Percentiles rank a stretch among this genome's conserved stretches.
phyloP scores from a whole-genome alignment of 768 basidiomycete genomes.

The Fomitopsis pulvina region DNA sequence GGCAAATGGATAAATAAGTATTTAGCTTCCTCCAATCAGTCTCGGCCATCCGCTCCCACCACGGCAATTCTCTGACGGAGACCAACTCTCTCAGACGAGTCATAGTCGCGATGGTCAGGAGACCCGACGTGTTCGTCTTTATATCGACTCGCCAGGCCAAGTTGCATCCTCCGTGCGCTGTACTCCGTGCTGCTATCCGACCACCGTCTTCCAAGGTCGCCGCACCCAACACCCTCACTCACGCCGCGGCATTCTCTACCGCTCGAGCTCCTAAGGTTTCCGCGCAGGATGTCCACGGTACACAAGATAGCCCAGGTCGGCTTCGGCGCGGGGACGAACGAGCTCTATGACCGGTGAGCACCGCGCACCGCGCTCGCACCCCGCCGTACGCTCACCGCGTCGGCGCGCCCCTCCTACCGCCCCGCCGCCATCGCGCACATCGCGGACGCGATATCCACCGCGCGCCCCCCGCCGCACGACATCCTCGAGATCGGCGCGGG shows the following conservation, averaged over 20 bases:
- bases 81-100: too few relatives aligned
- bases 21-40: too few relatives aligned
- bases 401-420: conserved; percentile 78
- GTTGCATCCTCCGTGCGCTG: too few relatives aligned
- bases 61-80: too few relatives aligned
- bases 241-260: not conserved
- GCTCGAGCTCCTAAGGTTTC: not conserved
- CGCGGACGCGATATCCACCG: conserved; percentile 32
- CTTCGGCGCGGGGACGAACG: conserved; percentile 78
- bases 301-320: conserved; percentile 66
- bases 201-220: not conserved
- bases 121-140: not conserved
- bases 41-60: too few relatives aligned
- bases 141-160: not conserved
- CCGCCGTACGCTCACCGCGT: not conserved
- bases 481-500: conserved; percentile 81
- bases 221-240: not conserved
- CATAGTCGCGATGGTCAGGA: not conserved
- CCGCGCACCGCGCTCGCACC: conserved; percentile 35
- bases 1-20: too few relatives aligned
- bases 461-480: conserved; percentile 38
- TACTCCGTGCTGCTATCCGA: not conserved
- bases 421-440: conserved; percentile 54
- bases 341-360: conserved; percentile 64
- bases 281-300: conserved; percentile 28